Evolutionary conservation across 2,329 filamentous ascomycete species (phyloP).

Genomic region (Dactylonectria estremocensis): DNA sequence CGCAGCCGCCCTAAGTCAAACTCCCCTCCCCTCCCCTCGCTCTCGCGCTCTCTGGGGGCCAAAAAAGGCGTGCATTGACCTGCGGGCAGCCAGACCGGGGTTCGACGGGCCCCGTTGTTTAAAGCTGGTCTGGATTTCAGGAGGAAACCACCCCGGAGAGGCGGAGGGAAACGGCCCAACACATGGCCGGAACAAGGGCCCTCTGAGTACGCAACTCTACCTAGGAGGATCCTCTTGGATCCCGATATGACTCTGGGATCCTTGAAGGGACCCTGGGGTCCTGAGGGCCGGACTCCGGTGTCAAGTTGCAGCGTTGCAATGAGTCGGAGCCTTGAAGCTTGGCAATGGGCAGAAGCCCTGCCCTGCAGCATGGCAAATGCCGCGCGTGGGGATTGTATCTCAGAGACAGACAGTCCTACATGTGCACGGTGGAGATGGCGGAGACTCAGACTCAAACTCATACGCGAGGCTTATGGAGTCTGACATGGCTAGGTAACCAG

Average conservation of each 20-base stretch:
- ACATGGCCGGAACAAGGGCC: neutral
- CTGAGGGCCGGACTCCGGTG: conserved; percentile 7
- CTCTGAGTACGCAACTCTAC: neutral
- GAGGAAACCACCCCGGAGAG: neutral
- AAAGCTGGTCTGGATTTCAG: neutral
- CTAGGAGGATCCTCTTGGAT: too few species aligned
- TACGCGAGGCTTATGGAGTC: too few species aligned
- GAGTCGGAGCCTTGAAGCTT: neutral
- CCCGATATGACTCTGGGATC: too few species aligned
- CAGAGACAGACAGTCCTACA: too few species aligned
- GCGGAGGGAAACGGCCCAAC: neutral
- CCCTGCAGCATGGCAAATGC: neutral
- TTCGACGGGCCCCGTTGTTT: neutral
- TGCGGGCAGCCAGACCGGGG: neutral
- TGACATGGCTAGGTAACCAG: too few species aligned
- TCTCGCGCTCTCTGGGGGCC: neutral
- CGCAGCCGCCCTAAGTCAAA: neutral
- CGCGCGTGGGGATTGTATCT: conserved; percentile 5
- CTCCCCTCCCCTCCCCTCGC: neutral
- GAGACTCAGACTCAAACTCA: too few species aligned
- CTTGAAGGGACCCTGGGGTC: neutral
- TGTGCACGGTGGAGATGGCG: too few species aligned
- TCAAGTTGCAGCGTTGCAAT: neutral
- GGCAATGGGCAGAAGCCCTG: neutral
- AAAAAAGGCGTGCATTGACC: neutral